phyloP scores from a whole-genome alignment of 1,284 basidiomycete genomes.

The Boletus nobilissimus region DNA sequence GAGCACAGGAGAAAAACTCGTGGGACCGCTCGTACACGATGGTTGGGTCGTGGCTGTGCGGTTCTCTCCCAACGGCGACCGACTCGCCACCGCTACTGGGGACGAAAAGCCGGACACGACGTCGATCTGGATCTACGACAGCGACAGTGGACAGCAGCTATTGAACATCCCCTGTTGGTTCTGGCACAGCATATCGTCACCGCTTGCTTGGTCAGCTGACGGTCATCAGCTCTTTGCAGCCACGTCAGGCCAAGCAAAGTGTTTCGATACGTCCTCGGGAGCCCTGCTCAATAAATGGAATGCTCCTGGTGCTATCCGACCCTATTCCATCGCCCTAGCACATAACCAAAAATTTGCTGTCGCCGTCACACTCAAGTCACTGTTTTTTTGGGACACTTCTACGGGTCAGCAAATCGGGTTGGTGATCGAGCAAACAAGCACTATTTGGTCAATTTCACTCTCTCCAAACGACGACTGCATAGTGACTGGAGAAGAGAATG shows the following conservation, averaged over 20 bases:
- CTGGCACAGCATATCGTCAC: background rate
- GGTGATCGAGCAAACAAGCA: background rate
- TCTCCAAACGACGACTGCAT: background rate
- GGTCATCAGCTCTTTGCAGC: constrained; percentile 1
- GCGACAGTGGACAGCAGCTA: constrained; percentile 1
- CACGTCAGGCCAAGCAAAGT: background rate
- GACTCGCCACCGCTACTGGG: background rate
- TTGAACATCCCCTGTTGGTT: background rate
- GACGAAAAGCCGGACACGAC: background rate
- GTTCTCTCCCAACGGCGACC: background rate
- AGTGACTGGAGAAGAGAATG: background rate
- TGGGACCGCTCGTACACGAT: background rate
- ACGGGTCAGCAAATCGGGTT: background rate
- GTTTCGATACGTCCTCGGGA: constrained; percentile 12
- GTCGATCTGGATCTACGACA: constrained; percentile 2
- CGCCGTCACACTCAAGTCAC: fast-evolving
- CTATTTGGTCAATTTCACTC: background rate
- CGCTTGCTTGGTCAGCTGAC: constrained; percentile 10
- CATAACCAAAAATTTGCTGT: constrained; percentile 8
- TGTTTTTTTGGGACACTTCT: constrained; percentile 28
- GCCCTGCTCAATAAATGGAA: background rate
- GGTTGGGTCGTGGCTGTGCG: background rate
- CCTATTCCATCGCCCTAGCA: background rate
- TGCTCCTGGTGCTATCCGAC: background rate
- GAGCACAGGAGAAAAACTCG: background rate